A percentile compares a stretch with the other conserved stretches of the same genome.
Evolutionary conservation across 1,139 yeast species (phyloP).

Genomic region (Kurtzmaniella quercitrusa): DNA sequence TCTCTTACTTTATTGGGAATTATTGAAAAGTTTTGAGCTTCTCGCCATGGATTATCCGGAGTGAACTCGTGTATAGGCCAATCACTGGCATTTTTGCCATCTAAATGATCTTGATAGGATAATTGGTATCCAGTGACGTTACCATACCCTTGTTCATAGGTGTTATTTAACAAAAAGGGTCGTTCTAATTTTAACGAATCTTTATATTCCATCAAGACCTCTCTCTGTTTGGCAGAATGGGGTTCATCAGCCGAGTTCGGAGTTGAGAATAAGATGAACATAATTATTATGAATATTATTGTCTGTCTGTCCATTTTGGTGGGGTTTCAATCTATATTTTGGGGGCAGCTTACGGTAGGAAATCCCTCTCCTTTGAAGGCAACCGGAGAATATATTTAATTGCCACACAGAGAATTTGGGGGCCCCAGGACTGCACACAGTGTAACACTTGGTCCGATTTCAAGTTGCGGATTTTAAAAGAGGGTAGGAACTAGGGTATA

Average conservation of each 20-base stretch:
- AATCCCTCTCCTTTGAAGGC: not conserved
- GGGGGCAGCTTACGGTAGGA: not conserved
- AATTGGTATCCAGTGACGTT: slow-evolving; percentile 69
- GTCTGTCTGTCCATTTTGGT: slow-evolving; percentile 30
- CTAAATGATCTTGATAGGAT: slow-evolving; percentile 53
- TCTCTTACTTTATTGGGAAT: slow-evolving; percentile 57
- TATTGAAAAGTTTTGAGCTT: slow-evolving; percentile 50
- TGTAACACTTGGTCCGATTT: no score
- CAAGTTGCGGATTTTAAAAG: no score
- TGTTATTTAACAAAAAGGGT: slow-evolving; percentile 32
- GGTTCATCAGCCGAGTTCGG: slow-evolving; percentile 30
- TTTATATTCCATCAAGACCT: slow-evolving; percentile 24
- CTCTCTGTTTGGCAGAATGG: slow-evolving; percentile 24
- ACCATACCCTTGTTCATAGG: slow-evolving; percentile 55
- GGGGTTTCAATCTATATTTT: not conserved
- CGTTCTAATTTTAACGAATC: slow-evolving; percentile 27
- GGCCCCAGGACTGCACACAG: no score
- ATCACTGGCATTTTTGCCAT: slow-evolving; percentile 39
- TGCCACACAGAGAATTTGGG: not conserved
- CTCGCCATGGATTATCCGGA: slow-evolving; percentile 45
- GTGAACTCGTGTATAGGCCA: slow-evolving; percentile 54
- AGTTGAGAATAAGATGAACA: slow-evolving; percentile 33
- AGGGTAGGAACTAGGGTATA: no score
- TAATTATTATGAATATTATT: slow-evolving; percentile 31
- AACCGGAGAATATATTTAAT: not conserved